Conservation (phyloP, 768 basidiomycete species). For the Trametes maxima region DNA sequence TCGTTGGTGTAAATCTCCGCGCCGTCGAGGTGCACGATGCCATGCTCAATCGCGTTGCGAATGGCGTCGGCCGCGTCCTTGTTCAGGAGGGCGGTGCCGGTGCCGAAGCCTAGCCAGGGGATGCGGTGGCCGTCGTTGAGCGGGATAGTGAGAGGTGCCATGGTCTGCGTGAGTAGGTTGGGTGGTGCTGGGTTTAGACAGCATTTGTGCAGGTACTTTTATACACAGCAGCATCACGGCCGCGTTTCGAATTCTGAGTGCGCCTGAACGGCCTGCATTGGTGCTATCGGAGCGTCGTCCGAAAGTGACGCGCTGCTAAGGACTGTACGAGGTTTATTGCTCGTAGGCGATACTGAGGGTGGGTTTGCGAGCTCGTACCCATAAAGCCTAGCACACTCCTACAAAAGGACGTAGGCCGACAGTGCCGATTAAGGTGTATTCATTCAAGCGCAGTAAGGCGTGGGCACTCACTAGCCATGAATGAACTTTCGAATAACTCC, state of each 20-base stretch:
- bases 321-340: too few species aligned
- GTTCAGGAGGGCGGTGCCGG: conserved; percentile 30
- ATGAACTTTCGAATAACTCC: neutral
- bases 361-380: neutral
- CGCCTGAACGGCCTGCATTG: neutral
- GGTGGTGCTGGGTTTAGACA: neutral
- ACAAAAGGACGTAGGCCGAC: neutral
- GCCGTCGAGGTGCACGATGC: conserved; percentile 38
- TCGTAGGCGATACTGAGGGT: neutral
- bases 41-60: conserved; percentile 31
- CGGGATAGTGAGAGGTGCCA: conserved; percentile 24
- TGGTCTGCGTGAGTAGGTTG: neutral
- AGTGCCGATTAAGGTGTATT: neutral
- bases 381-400: neutral
- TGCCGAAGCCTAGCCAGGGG: conserved; percentile 39
- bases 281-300: neutral
- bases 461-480: neutral
- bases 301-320: neutral
- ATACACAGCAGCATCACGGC: neutral
- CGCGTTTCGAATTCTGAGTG: neutral
- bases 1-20: conserved; percentile 40
- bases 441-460: neutral
- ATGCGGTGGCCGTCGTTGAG: conserved; percentile 37
- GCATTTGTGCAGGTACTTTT: neutral
- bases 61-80: conserved; percentile 29